Evolutionary conservation across 2,329 filamentous ascomycete genomes (phyloP), one percentile per base, ranked within the genome.

Genomic region (Hypoxylon sp.): DNA sequence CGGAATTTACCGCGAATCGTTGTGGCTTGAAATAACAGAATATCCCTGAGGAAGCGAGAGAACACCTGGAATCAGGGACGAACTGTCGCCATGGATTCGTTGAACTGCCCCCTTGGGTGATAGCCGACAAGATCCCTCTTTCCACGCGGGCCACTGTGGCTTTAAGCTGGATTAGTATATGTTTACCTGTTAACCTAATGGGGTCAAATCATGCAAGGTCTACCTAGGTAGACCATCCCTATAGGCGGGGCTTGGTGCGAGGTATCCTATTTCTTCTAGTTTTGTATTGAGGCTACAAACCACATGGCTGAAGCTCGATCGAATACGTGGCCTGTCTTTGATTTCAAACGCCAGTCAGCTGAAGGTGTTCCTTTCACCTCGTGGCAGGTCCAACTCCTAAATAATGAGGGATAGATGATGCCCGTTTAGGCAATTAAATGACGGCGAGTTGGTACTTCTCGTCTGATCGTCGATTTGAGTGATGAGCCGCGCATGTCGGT

Each of bases 321-420:
- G 20, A 20, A 14, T 20, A 40, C n/a, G 16, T 4, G 36, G 16
- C 8, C 18, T 51, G 36, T 33, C 18, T 33, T 16, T 50, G 36
- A 26, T 44, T 45, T 45, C 28, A 5, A 30, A 20, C 36, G 24
- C 24, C 36, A 33, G 14, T n/a, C 9, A 44, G 51, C 26, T 22
- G 16, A 18, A 32, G 24, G 22, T 22, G 30, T 22, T 53, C 16
- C n/a, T 4, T 44, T 12, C 11, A n/a, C 24, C 51, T 53, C 51
- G 24, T 44, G 36, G 51, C 36, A 44, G 44, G 26, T 11, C n/a
- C 4, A 32, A 53, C 8, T 22, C 51, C 51, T 44, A n/a, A 24
- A 24, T 38, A 38, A 32, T 30, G n/a, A 28, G 40, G 40, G 20
- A 3, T 56, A 11, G 40, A 24, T 6, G 6, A 46, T 32, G 22